Conservation (phyloP, 1,284 basidiomycete species). For the Moesziomyces antarcticus region DNA sequence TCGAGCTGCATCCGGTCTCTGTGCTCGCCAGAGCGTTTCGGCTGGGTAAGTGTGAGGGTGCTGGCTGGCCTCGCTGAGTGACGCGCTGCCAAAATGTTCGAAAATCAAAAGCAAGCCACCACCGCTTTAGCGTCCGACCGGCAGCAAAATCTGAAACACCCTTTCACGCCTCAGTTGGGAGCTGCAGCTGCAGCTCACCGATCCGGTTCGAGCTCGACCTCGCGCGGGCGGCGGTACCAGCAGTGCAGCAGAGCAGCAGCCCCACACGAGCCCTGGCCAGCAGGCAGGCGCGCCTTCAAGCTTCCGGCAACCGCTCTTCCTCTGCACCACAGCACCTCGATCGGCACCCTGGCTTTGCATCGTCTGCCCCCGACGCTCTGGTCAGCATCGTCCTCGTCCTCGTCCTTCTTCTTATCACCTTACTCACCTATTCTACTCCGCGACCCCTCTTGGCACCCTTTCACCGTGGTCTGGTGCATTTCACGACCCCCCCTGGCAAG, state of each 20-base stretch:
- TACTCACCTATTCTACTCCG: background rate
- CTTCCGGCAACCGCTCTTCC: background rate
- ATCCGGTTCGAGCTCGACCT: background rate
- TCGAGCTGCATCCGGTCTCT: conserved; percentile 15
- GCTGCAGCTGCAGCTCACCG: background rate
- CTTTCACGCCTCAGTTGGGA: conserved; percentile 11
- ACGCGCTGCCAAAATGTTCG: background rate
- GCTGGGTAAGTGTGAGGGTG: background rate
- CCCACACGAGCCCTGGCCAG: background rate
- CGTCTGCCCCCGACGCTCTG: background rate
- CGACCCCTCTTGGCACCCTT: no score
- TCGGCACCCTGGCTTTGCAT: background rate
- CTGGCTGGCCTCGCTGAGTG: background rate
- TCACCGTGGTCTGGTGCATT: no score
- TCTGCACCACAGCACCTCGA: background rate
- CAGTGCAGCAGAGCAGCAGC: background rate
- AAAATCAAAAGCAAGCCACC: background rate
- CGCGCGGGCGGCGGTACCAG: background rate
- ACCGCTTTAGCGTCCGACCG: conserved; percentile 6
- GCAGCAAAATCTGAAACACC: background rate
- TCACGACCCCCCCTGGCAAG: no score
- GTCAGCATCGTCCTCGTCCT: background rate
- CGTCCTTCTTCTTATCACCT: background rate
- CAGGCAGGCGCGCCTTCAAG: background rate
- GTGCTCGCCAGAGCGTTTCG: no score